phyloP scores from a whole-genome alignment of 2,329 filamentous ascomycete genomes.

The Epichloe glyceriae region DNA sequence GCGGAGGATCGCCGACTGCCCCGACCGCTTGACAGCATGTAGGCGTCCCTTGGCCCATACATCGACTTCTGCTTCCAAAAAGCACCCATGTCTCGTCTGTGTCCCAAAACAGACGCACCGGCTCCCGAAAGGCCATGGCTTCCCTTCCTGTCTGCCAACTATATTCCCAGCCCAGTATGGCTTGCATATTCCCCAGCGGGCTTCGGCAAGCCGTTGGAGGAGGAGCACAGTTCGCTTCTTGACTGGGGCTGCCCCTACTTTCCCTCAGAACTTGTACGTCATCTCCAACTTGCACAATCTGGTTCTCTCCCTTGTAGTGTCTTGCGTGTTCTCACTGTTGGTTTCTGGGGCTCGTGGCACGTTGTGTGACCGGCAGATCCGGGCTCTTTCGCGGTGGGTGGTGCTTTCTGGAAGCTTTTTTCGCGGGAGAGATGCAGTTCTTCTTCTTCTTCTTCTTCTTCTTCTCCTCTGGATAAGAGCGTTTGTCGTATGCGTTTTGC shows the following conservation, averaged over 20 bases:
- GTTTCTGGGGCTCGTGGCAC: neutral
- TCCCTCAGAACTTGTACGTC: too few species aligned
- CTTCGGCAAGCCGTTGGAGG: neutral
- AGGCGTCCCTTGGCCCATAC: neutral
- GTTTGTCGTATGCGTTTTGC: too few species aligned
- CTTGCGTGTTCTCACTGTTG: neutral
- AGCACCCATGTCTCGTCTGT: neutral
- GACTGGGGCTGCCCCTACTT: neutral
- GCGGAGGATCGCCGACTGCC: neutral
- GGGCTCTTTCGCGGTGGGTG: neutral
- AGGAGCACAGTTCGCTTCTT: neutral
- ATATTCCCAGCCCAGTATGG: neutral
- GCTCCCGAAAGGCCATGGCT: neutral
- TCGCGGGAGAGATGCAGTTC: neutral
- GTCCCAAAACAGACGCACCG: neutral
- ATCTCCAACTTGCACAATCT: neutral
- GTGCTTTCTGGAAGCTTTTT: neutral
- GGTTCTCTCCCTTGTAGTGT: too few species aligned
- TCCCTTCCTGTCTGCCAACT: neutral
- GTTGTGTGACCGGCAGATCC: neutral
- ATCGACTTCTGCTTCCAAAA: neutral
- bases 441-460: neutral
- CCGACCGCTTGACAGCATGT: too few species aligned
- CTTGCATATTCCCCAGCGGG: neutral
- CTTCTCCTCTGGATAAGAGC: too few species aligned